These are phyloP conservation scores for Fragaria iinumae DNA, from an alignment of 306 rosid species.

Conservation along the genomic window DNA sequence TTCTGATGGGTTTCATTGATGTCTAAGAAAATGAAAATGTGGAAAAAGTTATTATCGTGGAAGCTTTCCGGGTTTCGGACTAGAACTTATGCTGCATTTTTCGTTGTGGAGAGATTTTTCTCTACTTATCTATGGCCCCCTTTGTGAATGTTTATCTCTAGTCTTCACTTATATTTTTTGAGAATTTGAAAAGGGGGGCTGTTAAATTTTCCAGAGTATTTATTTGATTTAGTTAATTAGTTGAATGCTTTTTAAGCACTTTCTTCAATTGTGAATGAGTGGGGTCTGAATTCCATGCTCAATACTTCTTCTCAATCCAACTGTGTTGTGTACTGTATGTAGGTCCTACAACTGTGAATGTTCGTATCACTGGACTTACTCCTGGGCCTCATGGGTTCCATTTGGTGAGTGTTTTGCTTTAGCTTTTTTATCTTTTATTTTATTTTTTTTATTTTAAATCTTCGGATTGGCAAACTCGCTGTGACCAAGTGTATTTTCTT, in stretches of 20 bases:
- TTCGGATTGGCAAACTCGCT: not conserved
- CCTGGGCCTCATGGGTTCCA: slow-evolving; percentile 93
- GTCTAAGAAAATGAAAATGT: not conserved
- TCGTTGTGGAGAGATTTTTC: not conserved
- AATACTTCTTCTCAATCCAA: not conserved
- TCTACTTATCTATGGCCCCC: not conserved
- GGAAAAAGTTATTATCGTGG: not conserved
- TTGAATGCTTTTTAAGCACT: not conserved
- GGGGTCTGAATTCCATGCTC: not conserved
- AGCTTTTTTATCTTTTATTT: not conserved
- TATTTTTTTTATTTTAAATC: not conserved
- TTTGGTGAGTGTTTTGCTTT: slow-evolving; percentile 52
- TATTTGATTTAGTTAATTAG: not conserved
- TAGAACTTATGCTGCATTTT: not conserved
- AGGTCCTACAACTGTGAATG: slow-evolving; percentile 88
- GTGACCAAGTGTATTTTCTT: slow-evolving; percentile 11
- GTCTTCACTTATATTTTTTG: not conserved
- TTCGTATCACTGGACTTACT: slow-evolving; percentile 78
- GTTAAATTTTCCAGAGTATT: not conserved
- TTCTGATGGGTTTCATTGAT: not conserved
- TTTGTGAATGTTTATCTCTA: not conserved
- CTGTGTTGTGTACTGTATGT: slow-evolving; percentile 17
- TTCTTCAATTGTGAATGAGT: not conserved
- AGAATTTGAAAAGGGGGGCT: not conserved
- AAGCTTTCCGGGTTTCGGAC: not conserved